Evolutionary conservation across 345 rosid genomes (phyloP), one percentile per base, ranked within the genome.

Genomic region (Acer saccharum): DNA sequence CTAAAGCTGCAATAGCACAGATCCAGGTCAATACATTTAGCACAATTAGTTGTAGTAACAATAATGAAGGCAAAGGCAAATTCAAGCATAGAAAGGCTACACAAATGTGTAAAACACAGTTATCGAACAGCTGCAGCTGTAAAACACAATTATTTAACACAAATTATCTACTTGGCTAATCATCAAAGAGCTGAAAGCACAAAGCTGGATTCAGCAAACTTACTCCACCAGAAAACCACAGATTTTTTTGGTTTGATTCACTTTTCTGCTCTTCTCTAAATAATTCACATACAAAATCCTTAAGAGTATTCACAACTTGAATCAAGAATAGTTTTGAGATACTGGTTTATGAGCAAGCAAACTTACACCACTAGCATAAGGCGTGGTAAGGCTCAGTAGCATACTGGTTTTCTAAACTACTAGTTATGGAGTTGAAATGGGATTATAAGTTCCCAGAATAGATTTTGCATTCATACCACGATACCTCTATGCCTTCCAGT

Each of bases 1-100:
- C 90, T 12, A 48, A 65, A 78, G 90, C 95, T 89, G 93, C 89
- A 86, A 61, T 52, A 68, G 32, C 18, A 63, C 43, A 52, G 68
- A 32, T 14, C 54, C 35, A 55, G 16, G 13, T 18, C 58, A 55
- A 12, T 27, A 23, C 21, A 54, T 61, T 60, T 52, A 18, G 39
- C 58, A 17, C 4, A 32, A 65, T 29, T 44, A 55, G 66, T 21
- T 44, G 60, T 50, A 35, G 20, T 76, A 70, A 1, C 48, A 54
- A 44, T 44, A 69, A 52, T 35, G 3, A 72, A 58, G 75, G 75
- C 74, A 17, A 29, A 17, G 13, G 63, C 21, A 54, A 29, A 54
- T 50, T 50, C 43, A 48, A 18, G n/a, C 54, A 25, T 25, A 21
- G 55, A 44, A 41, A 12, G 35, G 17, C 44, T 2, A 58, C n/a